Evolutionary conservation across 2,329 filamentous ascomycete species (phyloP).

Genomic region (Penicillium sp.): DNA sequence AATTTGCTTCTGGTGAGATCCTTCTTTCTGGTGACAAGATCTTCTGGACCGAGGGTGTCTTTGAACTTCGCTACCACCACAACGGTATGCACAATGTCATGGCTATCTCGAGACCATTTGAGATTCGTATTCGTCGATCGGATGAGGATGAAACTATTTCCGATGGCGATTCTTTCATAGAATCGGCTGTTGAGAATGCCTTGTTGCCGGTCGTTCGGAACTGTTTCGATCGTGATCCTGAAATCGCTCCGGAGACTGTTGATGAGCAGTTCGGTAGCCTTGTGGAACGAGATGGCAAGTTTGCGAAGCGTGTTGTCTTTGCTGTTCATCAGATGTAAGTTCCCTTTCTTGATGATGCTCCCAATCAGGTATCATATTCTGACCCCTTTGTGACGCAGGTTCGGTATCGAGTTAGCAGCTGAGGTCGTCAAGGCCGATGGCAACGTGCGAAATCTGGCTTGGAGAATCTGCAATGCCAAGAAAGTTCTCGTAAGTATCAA

Average conservation of each 20-base stretch:
- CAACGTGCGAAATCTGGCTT: constrained; percentile 83
- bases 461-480: constrained; percentile 94
- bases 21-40: constrained; percentile 88
- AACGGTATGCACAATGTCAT: constrained; percentile 89
- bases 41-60: constrained; percentile 95
- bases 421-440: constrained; percentile 91
- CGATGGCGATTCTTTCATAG: constrained; percentile 61
- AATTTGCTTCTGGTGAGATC: constrained; percentile 75
- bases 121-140: constrained; percentile 79
- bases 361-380: constrained; percentile 8
- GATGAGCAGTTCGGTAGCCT: constrained; percentile 82
- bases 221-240: constrained; percentile 87
- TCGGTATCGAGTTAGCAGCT: constrained; percentile 91
- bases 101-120: constrained; percentile 90
- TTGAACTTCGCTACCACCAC: constrained; percentile 97
- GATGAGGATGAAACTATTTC: constrained; percentile 68
- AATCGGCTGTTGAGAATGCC: constrained; percentile 70
- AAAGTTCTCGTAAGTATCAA: constrained; percentile 74
- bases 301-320: constrained; percentile 85
- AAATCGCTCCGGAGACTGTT: constrained; percentile 77
- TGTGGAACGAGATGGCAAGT: constrained; percentile 85
- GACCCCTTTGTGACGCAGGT: constrained; percentile 45
- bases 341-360: not conserved
- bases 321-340: constrained; percentile 86
- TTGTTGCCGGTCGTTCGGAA: constrained; percentile 83